Evolutionary conservation across 2,329 filamentous ascomycete genomes (phyloP), one percentile per base, ranked within the genome.

Genomic region (Ascochyta koolunga): DNA sequence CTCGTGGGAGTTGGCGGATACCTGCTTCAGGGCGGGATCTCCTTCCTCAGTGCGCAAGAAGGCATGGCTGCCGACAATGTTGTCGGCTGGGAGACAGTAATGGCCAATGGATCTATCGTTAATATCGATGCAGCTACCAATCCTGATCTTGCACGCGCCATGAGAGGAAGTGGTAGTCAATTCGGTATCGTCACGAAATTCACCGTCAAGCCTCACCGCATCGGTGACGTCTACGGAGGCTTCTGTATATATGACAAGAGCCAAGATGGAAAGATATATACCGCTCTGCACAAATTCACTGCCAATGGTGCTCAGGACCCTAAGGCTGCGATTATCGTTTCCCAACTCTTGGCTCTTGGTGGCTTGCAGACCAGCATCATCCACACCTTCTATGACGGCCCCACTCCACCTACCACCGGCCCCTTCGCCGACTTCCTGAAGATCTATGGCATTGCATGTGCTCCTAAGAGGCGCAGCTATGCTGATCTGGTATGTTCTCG

Each of bases 201-300:
- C 43, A 67, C 60, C 11, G 46, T 63, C 47, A 64, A 65, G 24
- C 50, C 56, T 15, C 61, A 64, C 40, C 59, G 58, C 8, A 63
- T 67, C 41, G 71, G 64, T 21, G 50, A 74, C 41, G 68, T 77
- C 18, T 78, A 74, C 73, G 76, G 76, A 13, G 76, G 77, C 2
- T 61, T 61, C 5, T 68, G 74, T 3, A 44, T 71, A n/a, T 78
- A 77, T 56, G 63, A 59, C 22, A 52, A 39, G 3, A 55, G 38
- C 8, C 56, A 75, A 22, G 61, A 64, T 0, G 60, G 68, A 9
- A 61, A 66, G 27, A 58, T 77, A n/a, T 71, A 68, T 52, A 61
- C 60, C 24, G 70, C 69, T 5, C 57, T 76, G 15, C 73, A 76
- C 54, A 57, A 70, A 15, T 76, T 74, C 36, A 56, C 68, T 1